A percentile compares a stretch with the other conserved stretches of the same genome.
These are phyloP conservation scores for Hawksworthiomyces lignivorus DNA, from an alignment of 2,329 filamentous ascomycete genomes.

Conservation along the genomic window DNA sequence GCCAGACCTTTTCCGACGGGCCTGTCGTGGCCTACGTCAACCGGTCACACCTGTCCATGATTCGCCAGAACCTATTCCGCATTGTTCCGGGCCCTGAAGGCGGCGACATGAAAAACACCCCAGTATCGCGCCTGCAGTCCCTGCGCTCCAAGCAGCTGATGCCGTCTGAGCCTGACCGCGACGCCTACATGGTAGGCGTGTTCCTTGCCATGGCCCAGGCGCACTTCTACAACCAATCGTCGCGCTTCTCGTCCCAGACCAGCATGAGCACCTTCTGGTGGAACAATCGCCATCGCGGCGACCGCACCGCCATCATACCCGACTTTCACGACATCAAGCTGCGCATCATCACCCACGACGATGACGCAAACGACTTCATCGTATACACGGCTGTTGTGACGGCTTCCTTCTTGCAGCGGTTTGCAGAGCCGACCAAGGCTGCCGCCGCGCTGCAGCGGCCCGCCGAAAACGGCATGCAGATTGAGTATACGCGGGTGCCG, in stretches of 20 bases:
- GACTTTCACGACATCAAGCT: slow-evolving; percentile 41
- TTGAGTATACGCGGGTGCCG: slow-evolving; percentile 41
- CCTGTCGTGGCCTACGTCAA: slow-evolving; percentile 41
- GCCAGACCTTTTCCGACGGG: slow-evolving; percentile 12
- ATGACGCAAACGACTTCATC: slow-evolving; percentile 40
- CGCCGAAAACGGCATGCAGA: slow-evolving; percentile 36
- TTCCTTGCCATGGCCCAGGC: slow-evolving; percentile 51
- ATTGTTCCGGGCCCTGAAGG: slow-evolving; percentile 32
- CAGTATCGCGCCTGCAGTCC: slow-evolving; percentile 40
- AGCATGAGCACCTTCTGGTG: slow-evolving; percentile 20
- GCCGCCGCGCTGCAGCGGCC: slow-evolving; percentile 12
- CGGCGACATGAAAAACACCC: slow-evolving; percentile 30
- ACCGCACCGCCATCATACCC: neutral
- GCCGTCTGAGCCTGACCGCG: slow-evolving; percentile 41
- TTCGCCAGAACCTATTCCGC: slow-evolving; percentile 41
- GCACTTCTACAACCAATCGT: slow-evolving; percentile 35
- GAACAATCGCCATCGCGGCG: slow-evolving; percentile 7
- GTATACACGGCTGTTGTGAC: slow-evolving; percentile 46
- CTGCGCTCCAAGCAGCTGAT: slow-evolving; percentile 39
- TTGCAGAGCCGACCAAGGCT: slow-evolving; percentile 38
- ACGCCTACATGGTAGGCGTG: slow-evolving; percentile 43
- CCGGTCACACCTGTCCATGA: slow-evolving; percentile 35
- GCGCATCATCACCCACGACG: slow-evolving; percentile 44
- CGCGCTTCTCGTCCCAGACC: slow-evolving; percentile 5
- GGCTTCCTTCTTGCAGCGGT: slow-evolving; percentile 39